Conservation (phyloP, 192 early-diverging fungal genomes). For the Coemansia sp. region DNA sequence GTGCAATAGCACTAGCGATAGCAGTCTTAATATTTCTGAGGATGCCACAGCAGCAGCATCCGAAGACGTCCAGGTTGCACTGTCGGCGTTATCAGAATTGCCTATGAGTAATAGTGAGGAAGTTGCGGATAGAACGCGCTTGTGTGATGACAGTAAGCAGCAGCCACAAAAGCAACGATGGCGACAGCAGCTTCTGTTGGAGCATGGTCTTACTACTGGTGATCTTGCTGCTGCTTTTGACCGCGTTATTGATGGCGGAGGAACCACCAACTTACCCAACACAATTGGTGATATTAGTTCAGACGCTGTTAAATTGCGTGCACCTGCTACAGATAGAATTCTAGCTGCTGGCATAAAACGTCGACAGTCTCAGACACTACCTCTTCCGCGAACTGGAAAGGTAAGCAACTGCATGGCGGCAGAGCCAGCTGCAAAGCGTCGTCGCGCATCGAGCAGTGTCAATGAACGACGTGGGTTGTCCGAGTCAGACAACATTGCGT, state of each 20-base stretch:
- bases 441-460: background rate
- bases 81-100: constrained; percentile 7
- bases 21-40: too few relatives aligned
- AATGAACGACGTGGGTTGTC: background rate
- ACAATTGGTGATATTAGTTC: background rate
- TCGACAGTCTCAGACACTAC: constrained; percentile 1
- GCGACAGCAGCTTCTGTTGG: constrained; percentile 4
- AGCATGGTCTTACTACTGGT: constrained; percentile 6
- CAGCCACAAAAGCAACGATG: background rate
- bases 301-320: too few relatives aligned
- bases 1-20: background rate
- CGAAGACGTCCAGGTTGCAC: constrained; percentile 8
- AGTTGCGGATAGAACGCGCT: background rate
- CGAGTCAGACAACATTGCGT: background rate
- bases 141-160: background rate
- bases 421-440: background rate
- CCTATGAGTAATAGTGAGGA: background rate
- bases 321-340: background rate
- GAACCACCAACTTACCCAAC: background rate
- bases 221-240: constrained; percentile 13
- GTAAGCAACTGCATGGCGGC: background rate
- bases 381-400: background rate
- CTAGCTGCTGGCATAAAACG: background rate
- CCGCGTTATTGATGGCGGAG: background rate
- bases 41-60: too few relatives aligned